Conservation (phyloP, 176 grass and related monocot genomes). For the Hyparrhenia diplandra region DNA sequence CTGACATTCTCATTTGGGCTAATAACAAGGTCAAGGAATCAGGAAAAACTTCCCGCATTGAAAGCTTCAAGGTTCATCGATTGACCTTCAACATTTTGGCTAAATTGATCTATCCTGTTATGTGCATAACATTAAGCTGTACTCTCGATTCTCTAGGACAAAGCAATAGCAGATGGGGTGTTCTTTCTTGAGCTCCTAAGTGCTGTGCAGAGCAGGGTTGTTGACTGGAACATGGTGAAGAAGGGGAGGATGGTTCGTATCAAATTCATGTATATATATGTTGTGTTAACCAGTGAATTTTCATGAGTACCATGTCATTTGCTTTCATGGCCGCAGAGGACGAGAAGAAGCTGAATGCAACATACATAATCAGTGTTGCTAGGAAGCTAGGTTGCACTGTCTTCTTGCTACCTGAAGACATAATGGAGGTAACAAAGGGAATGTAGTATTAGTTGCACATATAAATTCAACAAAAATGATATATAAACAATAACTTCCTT, state of each 20-base stretch:
- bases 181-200: constrained; percentile 93
- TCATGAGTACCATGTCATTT: not conserved
- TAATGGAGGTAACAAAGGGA: constrained; percentile 79
- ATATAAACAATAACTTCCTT: not conserved
- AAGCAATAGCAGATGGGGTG: constrained; percentile 60
- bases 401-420: constrained; percentile 94
- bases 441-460: not conserved
- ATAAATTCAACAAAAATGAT: not conserved
- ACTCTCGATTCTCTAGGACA: constrained; percentile 52
- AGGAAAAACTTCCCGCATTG: constrained; percentile 73
- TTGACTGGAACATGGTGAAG: constrained; percentile 78
- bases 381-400: constrained; percentile 91
- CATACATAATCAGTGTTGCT: constrained; percentile 92
- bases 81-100: not conserved
- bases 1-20: constrained; percentile 90
- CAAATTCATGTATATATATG: constrained; percentile 5
- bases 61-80: constrained; percentile 87
- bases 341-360: constrained; percentile 84
- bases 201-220: constrained; percentile 70
- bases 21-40: constrained; percentile 88
- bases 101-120: not conserved
- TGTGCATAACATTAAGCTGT: not conserved
- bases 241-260: constrained; percentile 75
- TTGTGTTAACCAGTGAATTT: not conserved
- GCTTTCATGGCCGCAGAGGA: constrained; percentile 53